A percentile compares a stretch with the other conserved stretches of the same genome.
phyloP scores from a whole-genome alignment of 371 early-diverging fungal genomes.

The Mortierella sp. region DNA sequence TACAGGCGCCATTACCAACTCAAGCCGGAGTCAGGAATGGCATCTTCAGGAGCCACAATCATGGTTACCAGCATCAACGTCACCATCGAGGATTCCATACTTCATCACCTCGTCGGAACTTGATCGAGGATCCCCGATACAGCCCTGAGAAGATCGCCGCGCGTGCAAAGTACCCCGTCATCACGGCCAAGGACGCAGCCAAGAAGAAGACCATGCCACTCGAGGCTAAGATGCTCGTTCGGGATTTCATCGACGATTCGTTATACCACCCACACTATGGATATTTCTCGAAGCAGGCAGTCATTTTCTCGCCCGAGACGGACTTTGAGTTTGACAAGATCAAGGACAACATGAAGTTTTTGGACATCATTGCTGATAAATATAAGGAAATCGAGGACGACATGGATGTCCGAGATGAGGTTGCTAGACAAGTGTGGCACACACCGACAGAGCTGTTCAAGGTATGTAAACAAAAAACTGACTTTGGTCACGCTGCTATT shows the following conservation, averaged over 20 bases:
- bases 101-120: slow-evolving; percentile 25
- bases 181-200: slow-evolving; percentile 48
- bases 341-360: slow-evolving; percentile 84
- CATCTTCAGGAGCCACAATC: background rate
- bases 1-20: background rate
- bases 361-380: slow-evolving; percentile 78
- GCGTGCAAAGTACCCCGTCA: slow-evolving; percentile 40
- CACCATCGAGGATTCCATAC: slow-evolving; percentile 21
- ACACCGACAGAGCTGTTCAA: slow-evolving; percentile 97
- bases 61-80: background rate
- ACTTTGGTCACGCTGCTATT: no score
- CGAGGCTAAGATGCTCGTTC: slow-evolving; percentile 75
- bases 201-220: slow-evolving; percentile 57
- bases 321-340: slow-evolving; percentile 78
- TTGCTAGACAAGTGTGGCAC: slow-evolving; percentile 94
- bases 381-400: slow-evolving; percentile 85
- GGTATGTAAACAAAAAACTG: slow-evolving; percentile 59
- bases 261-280: slow-evolving; percentile 97
- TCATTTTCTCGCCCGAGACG: slow-evolving; percentile 83
- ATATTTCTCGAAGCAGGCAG: slow-evolving; percentile 95
- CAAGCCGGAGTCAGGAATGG: background rate
- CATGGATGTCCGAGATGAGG: slow-evolving; percentile 67
- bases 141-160: slow-evolving; percentile 37
- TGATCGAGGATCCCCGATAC: slow-evolving; percentile 43
- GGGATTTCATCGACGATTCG: slow-evolving; percentile 96